These are phyloP conservation scores for Candida anutae DNA, from an alignment of 1,139 yeast species.

Conservation along the genomic window DNA sequence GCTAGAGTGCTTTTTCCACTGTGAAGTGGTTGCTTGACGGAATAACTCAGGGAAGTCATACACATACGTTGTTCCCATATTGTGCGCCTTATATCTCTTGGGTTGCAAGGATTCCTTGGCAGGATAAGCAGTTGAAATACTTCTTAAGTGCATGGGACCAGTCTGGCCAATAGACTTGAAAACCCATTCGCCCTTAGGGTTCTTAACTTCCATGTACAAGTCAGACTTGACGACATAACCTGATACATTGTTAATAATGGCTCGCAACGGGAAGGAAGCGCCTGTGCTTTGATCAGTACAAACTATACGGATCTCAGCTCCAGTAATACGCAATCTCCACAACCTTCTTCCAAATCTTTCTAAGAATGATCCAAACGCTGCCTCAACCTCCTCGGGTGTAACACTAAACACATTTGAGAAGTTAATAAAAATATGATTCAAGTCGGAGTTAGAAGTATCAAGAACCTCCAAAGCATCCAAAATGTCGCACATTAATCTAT, in stretches of 20 bases:
- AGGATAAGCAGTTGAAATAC: conserved; percentile 92
- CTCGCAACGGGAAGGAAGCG: conserved; percentile 89
- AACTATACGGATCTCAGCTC: conserved; percentile 94
- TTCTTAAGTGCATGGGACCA: conserved; percentile 94
- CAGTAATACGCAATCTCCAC: conserved; percentile 93
- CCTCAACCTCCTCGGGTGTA: conserved; percentile 91
- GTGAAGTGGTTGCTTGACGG: conserved; percentile 82
- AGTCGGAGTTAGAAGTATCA: conserved; percentile 90
- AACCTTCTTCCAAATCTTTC: conserved; percentile 96
- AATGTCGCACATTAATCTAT: conserved; percentile 90
- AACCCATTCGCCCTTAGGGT: conserved; percentile 90
- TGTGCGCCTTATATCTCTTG: conserved; percentile 95
- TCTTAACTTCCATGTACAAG: conserved; percentile 87
- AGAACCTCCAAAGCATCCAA: conserved; percentile 90
- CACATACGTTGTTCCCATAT: conserved; percentile 96
- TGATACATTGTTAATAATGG: conserved; percentile 89
- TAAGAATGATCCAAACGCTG: conserved; percentile 94
- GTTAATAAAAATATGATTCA: conserved; percentile 94
- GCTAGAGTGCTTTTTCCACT: conserved; percentile 68
- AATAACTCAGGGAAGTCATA: conserved; percentile 98
- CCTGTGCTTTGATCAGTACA: conserved; percentile 87
- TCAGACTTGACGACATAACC: conserved; percentile 97
- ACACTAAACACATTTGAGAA: conserved; percentile 93
- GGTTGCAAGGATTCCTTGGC: conserved; percentile 98
- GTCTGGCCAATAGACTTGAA: conserved; percentile 92